Evolutionary conservation across 2,329 filamentous ascomycete species (phyloP), one percentile per base, ranked within the genome.

Genomic region (Trichoderma sp.): DNA sequence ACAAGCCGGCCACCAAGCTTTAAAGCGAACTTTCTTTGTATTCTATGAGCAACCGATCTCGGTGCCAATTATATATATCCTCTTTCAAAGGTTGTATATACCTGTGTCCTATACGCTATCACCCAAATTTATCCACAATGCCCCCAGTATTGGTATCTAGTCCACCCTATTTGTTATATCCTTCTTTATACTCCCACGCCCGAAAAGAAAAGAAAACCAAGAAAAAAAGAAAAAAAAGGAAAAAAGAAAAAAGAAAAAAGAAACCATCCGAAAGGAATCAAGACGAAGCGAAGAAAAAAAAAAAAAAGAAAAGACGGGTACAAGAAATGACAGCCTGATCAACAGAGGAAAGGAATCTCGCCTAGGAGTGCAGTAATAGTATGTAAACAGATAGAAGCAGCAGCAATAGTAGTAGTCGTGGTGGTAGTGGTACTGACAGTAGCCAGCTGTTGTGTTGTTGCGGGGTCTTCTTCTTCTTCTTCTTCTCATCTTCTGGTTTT

Each of bases 111-210:
- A 64, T 54, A 64, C 60, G 60, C 60, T 64, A 64, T 54, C 48
- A 64, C 52, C 61, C 50, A 48, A 57, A 45, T 57, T 57, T 57
- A 57, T 65, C 61, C 61, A 65, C 52, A 35, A 35, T 65, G 61
- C 52, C 52, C 61, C 61, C 50, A 48, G 52, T 54, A 65, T 65
- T 65, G 61, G 61, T 65, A 65, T 65, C 61, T 65, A 65, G 56
- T 19, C 52, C 52, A 5, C 52, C 61, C 27, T 48, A 57, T 65
- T 57, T 57, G 61, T 37, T 34, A 57, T 65, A 27, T 65, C 61
- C 52, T 65, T 65, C 61, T 65, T 57, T 45, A 27, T 65, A 65
- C 61, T 65, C 52, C 61, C 61, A 57, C 61, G 61, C 61, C 61
- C 3, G 37, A 2, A 59, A 45, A n/a, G 27, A 15, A 58, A 37